phyloP scores from a whole-genome alignment of 2,329 filamentous ascomycete genomes.

The Ophidiomyces ophidiicola region DNA sequence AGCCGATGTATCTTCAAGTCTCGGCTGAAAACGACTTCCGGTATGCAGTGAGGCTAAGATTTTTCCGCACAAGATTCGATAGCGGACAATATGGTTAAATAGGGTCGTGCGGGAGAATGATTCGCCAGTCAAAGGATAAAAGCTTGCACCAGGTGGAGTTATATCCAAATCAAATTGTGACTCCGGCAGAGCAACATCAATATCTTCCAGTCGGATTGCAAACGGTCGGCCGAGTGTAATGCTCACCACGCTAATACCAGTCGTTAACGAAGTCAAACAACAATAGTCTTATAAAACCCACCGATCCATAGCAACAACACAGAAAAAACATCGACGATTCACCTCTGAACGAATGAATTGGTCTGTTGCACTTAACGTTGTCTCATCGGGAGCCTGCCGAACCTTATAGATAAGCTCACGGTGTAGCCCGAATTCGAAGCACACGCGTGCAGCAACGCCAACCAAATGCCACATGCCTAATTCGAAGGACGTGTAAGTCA shows the following conservation, averaged over 20 bases:
- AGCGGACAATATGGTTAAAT: constrained; percentile 32
- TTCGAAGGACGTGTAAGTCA: background rate
- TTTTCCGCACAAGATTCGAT: constrained; percentile 33
- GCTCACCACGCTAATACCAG: constrained; percentile 17
- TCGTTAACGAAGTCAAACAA: background rate
- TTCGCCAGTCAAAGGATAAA: constrained; percentile 11
- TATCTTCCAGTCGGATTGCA: constrained; percentile 33
- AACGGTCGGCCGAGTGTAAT: constrained; percentile 32
- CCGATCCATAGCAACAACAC: constrained; percentile 31
- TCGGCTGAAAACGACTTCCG: constrained; percentile 1
- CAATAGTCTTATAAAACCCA: constrained; percentile 16
- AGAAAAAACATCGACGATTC: constrained; percentile 35
- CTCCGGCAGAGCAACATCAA: constrained; percentile 29
- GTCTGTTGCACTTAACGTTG: constrained; percentile 8
- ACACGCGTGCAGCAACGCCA: constrained; percentile 32
- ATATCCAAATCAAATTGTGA: constrained; percentile 16
- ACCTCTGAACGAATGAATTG: constrained; percentile 21
- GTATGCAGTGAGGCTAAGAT: constrained; percentile 28
- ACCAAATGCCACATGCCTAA: constrained; percentile 35
- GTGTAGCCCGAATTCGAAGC: constrained; percentile 34
- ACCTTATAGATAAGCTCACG: constrained; percentile 26
- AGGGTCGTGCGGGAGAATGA: constrained; percentile 18
- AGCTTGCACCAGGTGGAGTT: constrained; percentile 12
- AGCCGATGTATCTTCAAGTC: constrained; percentile 5
- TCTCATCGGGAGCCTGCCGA: constrained; percentile 11